These are phyloP conservation scores for Myxozyma melibiosi DNA, from an alignment of 805 yeast genomes.

Conservation along the genomic window DNA sequence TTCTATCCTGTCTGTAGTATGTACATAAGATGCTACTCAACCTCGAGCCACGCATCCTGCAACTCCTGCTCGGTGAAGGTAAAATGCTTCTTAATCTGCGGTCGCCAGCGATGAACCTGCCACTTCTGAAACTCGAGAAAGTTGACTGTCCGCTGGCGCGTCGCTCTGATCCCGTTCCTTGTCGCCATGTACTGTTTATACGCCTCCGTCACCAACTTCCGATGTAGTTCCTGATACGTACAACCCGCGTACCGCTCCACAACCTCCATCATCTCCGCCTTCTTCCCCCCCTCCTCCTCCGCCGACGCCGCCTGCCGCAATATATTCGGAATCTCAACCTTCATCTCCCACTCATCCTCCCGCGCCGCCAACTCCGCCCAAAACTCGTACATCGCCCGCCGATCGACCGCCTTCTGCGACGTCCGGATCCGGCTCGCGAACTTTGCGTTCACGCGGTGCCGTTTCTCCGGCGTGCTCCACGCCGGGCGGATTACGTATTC, in stretches of 20 bases:
- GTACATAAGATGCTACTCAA: no score
- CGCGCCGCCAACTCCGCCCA: background rate
- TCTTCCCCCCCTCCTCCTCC: background rate
- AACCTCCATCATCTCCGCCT: background rate
- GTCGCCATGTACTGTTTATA: background rate
- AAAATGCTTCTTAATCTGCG: background rate
- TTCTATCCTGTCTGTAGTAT: background rate
- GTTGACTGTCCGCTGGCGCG: background rate
- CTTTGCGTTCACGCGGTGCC: background rate
- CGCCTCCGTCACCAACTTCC: background rate
- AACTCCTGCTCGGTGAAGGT: background rate
- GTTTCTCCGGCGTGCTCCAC: no score
- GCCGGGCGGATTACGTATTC: background rate
- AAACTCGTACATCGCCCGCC: background rate
- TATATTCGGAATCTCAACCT: background rate
- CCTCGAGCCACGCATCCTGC: background rate
- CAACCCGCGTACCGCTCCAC: background rate
- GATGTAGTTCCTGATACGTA: background rate
- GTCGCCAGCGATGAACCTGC: background rate
- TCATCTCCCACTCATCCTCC: conserved; percentile 10
- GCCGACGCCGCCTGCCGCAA: background rate
- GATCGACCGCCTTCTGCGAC: conserved; percentile 4
- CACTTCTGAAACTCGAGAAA: background rate
- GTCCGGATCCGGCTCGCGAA: background rate
- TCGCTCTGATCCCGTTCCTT: background rate